Evolutionary conservation across 2,329 filamentous ascomycete species (phyloP), one percentile per base, ranked within the genome.

Genomic region (Chalara sp.): DNA sequence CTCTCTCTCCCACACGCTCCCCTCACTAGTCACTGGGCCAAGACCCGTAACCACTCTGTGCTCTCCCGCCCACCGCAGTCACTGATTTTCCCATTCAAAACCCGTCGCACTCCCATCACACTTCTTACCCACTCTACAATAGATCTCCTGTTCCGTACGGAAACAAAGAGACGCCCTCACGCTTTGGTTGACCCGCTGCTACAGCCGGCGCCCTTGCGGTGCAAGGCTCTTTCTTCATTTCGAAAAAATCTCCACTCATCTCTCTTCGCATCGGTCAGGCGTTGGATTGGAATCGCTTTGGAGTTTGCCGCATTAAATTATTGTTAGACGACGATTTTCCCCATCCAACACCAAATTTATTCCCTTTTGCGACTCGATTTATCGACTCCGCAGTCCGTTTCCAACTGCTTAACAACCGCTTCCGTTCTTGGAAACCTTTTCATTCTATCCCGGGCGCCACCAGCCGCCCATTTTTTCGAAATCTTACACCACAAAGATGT

Each of bases 401-500:
- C 63, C 51, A 46, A 62, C 60, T 61, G 56, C 55, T 47, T 56
- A 58, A 53, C 57, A 31, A 41, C 48, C 47, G 55, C 50, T 48
- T 57, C 52, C 58, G 50, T 61, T 60, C 57, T 61, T 47, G 58
- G 54, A 43, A 21, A n/a, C 21, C 41, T 61, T 53, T 41, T 54
- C 61, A 51, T 49, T 8, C 35, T 37, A n/a, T 37, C 8, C 35
- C 8, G 35, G 35, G n/a, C 35, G 35, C 35, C 35, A 37, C 35
- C 4, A 37, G 21, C 21, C 21, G 21, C 35, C 35, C n/a, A 10
- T 37, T 10, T 37, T 10, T n/a, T 37, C 35, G 35, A 53, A 49
- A 53, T 45, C 43, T 64, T 21, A 21, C 21, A 21, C 21, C 21
- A 21, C 21, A 21, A 71, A 63, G 55, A 91, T 91, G 87, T 78